Percentiles rank a stretch among this genome's conserved stretches.
Conservation (phyloP, 2,329 filamentous ascomycete species). For the Fusarium sp. region DNA sequence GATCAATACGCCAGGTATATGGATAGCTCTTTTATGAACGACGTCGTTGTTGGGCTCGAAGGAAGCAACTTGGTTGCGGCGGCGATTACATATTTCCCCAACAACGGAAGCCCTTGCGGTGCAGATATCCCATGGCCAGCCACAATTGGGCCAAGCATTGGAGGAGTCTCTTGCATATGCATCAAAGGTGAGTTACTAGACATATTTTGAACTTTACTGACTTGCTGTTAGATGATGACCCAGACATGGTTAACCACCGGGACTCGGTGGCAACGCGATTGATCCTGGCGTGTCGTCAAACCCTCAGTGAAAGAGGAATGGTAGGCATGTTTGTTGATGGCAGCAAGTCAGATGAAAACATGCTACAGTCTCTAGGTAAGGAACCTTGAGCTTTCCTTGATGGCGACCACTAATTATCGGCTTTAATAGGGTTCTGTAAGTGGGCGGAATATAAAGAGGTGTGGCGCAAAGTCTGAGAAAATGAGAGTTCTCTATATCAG, state of each 20-base stretch:
- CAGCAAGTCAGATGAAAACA: constrained; percentile 63
- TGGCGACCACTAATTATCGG: constrained; percentile 21
- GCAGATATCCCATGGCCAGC: constrained; percentile 69
- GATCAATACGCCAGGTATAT: constrained; percentile 68
- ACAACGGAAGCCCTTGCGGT: constrained; percentile 59
- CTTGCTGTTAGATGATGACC: constrained; percentile 56
- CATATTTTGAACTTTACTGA: constrained; percentile 18
- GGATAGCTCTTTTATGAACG: constrained; percentile 61
- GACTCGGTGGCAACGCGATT: constrained; percentile 66
- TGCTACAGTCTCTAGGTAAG: constrained; percentile 66
- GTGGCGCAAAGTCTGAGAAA: constrained; percentile 59
- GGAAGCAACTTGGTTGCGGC: constrained; percentile 63
- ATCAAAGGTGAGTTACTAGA: constrained; percentile 61
- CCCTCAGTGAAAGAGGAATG: constrained; percentile 64
- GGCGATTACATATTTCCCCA: constrained; percentile 66
- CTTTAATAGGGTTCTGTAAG: constrained; percentile 64
- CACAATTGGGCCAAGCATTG: constrained; percentile 63
- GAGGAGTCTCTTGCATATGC: constrained; percentile 72
- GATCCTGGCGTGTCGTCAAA: constrained; percentile 64
- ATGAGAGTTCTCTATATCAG: constrained; percentile 1
- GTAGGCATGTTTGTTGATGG: constrained; percentile 67
- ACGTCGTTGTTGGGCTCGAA: constrained; percentile 67
- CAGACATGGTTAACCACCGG: constrained; percentile 58
- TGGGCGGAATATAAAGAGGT: constrained; percentile 70
- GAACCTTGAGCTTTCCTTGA: neutral